Base-by-base conservation (phyloP, 495 filamentous ascomycete species). In the Hypomontagnella monticulosa region DNA sequence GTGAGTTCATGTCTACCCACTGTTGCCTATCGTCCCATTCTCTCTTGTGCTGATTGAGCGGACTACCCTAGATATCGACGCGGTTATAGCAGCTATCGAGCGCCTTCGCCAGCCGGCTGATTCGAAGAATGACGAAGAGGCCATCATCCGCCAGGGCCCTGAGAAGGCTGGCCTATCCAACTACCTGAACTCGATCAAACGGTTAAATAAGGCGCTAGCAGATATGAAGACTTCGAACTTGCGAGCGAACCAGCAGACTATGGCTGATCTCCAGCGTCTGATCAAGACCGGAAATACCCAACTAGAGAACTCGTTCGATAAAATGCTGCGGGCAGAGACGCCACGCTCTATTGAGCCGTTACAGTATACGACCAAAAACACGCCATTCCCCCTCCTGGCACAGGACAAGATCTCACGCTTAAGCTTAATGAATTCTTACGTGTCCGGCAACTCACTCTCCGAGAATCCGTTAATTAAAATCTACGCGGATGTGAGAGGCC, bases 331-430 rank as follows among this genome's bases (percentile, higher is more conserved):
- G 23, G 73, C 57, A 51, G 88, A 96, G 66, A 87, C 92, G 15
- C 84, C 88, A 6, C 81, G 84, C 50, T 83, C 89, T 1, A 85
- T 97, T 30, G 95, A 99, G 66, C 93, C 96, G 5, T 77, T 98
- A 40, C 91, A 97, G 70, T 97, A 90, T 71, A 87, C 97, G 67
- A 97, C 91, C n/a, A 97, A 97, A 74, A 84, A 90, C 83, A 84
- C 79, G 67, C 77, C 76, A 1, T 81, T 81, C 58, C 80, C 80
- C 34, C 57, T 75, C 12, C 72, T 86, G 14, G 75, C 77, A 10
- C 80, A 81, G 49, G 83, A 85, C 64, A 81, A 80, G 63, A 79
- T 80, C 37, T 79, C 77, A 14, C 66, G 74, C 48, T 51, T 83
- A n/a, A 81, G 78, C 47, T 64, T 84, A 42, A 81, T 87, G 58